Conservation (phyloP, 352 stramenopile species). For the Elongisporangium prolatum region DNA sequence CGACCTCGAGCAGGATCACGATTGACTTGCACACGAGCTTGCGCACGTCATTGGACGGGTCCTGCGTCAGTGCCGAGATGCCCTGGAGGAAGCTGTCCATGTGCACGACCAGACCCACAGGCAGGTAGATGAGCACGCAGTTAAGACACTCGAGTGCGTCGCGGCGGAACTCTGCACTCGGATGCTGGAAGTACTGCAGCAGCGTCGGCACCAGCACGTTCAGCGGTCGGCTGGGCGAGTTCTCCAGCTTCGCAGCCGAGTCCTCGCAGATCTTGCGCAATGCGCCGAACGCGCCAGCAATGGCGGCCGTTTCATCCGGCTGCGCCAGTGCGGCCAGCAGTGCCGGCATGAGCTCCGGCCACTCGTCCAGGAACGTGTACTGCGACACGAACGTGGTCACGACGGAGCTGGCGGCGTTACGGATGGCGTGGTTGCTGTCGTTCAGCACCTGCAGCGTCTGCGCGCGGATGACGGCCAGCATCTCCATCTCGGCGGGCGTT, state of each 20-base stretch:
- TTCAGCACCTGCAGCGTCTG: constrained; percentile 67
- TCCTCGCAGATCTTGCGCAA: constrained; percentile 90
- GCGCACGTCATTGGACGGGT: constrained; percentile 75
- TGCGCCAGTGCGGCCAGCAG: constrained; percentile 57
- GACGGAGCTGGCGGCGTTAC: constrained; percentile 69
- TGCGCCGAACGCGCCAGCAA: constrained; percentile 81
- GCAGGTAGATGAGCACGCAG: constrained; percentile 88
- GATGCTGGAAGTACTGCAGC: constrained; percentile 87
- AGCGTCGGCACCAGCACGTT: constrained; percentile 87
- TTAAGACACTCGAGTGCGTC: constrained; percentile 89
- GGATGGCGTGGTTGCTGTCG: constrained; percentile 63
- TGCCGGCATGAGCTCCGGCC: constrained; percentile 83
- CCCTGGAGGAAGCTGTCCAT: constrained; percentile 89
- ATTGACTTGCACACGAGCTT: constrained; percentile 90
- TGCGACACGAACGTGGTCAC: constrained; percentile 85
- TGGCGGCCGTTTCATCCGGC: constrained; percentile 48
- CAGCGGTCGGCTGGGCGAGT: constrained; percentile 81
- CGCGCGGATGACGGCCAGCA: constrained; percentile 75
- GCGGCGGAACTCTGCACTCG: constrained; percentile 65
- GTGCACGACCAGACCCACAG: constrained; percentile 82
- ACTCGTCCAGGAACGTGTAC: constrained; percentile 86
- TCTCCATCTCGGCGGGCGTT: constrained; percentile 54
- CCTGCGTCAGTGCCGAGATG: constrained; percentile 85
- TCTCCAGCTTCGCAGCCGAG: constrained; percentile 85
- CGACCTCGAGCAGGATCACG: constrained; percentile 85